phyloP scores from a whole-genome alignment of 2,329 filamentous ascomycete species.

The Pezicula neosporulosa region DNA sequence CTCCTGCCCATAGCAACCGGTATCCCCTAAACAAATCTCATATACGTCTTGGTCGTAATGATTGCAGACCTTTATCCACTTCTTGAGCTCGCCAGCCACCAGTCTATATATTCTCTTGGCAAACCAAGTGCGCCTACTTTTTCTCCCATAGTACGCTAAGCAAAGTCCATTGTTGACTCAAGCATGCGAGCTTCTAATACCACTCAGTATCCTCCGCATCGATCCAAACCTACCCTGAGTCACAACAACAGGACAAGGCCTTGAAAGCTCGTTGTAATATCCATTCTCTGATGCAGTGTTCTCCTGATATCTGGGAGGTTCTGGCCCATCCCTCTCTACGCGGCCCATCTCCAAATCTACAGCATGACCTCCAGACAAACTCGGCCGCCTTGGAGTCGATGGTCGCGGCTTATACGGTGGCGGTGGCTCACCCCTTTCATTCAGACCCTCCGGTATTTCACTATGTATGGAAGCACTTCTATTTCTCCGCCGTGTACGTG shows the following conservation, averaged over 20 bases:
- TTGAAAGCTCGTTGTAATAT: constrained; percentile 1
- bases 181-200: constrained; percentile 1
- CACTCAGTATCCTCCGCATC: constrained; percentile 9
- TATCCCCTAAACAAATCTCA: too few relatives aligned
- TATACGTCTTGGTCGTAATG: too few relatives aligned
- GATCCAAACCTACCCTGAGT: constrained; percentile 7
- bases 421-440: constrained; percentile 62
- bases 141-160: too few relatives aligned
- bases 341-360: background rate
- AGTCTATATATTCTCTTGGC: too few relatives aligned
- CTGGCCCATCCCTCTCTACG: background rate
- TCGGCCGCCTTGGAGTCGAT: constrained; percentile 7
- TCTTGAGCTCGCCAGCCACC: too few relatives aligned
- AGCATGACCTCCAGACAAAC: constrained; percentile 1
- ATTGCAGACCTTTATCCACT: too few relatives aligned
- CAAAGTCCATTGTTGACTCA: background rate
- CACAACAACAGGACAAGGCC: constrained; percentile 14
- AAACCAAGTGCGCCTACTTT: too few relatives aligned
- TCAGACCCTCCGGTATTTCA: constrained; percentile 48
- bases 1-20: too few relatives aligned
- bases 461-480: background rate
- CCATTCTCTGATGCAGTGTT: constrained; percentile 5
- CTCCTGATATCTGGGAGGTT: constrained; percentile 23
- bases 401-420: constrained; percentile 50
- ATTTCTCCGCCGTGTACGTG: background rate